These are phyloP conservation scores for Astragalus glycyphyllos DNA, from an alignment of 306 rosid species.

Conservation along the genomic window DNA sequence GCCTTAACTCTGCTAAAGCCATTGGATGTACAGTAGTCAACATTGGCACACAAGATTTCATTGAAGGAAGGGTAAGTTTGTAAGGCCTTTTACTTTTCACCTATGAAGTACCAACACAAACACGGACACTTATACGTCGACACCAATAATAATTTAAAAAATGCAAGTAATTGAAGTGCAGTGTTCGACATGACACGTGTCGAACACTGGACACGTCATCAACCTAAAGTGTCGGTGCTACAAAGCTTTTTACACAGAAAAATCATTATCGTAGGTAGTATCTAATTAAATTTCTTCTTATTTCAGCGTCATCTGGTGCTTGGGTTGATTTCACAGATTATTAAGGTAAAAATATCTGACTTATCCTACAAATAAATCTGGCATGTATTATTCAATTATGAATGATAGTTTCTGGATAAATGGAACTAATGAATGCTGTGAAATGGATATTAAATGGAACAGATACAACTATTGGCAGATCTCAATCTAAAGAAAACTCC, in stretches of 20 bases:
- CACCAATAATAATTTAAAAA: too few relatives aligned
- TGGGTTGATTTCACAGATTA: constrained; percentile 94
- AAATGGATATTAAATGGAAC: constrained; percentile 15
- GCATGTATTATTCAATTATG: constrained; percentile 5
- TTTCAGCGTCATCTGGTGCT: constrained; percentile 98
- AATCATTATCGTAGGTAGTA: neutral
- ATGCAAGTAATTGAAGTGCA: too few relatives aligned
- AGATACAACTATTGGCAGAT: constrained; percentile 97
- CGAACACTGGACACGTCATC: too few relatives aligned
- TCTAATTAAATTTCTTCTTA: constrained; percentile 36
- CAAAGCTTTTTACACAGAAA: neutral
- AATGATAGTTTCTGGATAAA: neutral
- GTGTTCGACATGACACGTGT: too few relatives aligned
- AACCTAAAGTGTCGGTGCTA: too few relatives aligned
- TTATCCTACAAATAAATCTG: neutral
- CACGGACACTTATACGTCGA: too few relatives aligned
- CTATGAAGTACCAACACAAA: too few relatives aligned
- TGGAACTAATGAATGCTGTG: neutral
- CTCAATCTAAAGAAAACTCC: constrained; percentile 97
- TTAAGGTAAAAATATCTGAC: constrained; percentile 62
- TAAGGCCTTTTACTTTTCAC: constrained; percentile 36
- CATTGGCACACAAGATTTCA: constrained; percentile 95
- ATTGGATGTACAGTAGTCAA: constrained; percentile 98
- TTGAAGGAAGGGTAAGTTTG: constrained; percentile 94
- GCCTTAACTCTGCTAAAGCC: constrained; percentile 99